Percentiles rank a stretch among this genome's conserved stretches.
These are phyloP conservation scores for Opeltia flavorubescens DNA, from an alignment of 495 filamentous ascomycete species.

Conservation along the genomic window DNA sequence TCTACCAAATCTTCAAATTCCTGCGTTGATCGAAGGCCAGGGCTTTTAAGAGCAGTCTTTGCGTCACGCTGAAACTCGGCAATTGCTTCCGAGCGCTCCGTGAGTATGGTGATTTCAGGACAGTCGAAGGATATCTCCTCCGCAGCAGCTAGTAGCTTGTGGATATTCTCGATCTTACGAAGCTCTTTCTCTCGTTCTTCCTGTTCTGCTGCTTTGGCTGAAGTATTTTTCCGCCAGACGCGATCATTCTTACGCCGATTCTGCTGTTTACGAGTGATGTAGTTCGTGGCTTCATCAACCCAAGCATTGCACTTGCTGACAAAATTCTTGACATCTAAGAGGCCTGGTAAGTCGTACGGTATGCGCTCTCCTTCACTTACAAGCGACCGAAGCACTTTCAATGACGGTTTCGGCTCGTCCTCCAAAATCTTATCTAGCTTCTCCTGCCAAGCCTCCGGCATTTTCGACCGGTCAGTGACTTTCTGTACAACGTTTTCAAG, in stretches of 20 bases:
- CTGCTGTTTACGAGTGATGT: conserved; percentile 95
- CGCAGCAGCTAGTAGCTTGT: conserved; percentile 68
- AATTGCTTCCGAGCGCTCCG: conserved; percentile 79
- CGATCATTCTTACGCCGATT: conserved; percentile 96
- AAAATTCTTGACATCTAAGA: conserved; percentile 71
- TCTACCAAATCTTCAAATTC: conserved; percentile 86
- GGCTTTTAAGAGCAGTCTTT: conserved; percentile 48
- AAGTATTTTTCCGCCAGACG: conserved; percentile 62
- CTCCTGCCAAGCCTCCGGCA: conserved; percentile 81
- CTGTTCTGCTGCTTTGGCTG: conserved; percentile 62
- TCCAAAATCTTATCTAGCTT: conserved; percentile 77
- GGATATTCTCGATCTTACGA: conserved; percentile 80
- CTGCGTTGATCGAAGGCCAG: conserved; percentile 43
- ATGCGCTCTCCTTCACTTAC: conserved; percentile 94
- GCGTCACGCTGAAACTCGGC: conserved; percentile 73
- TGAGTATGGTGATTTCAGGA: conserved; percentile 75
- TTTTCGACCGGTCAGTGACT: conserved; percentile 69
- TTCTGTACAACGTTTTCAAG: conserved; percentile 54
- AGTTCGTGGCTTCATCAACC: conserved; percentile 95
- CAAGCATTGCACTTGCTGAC: conserved; percentile 94
- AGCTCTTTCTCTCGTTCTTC: conserved; percentile 83
- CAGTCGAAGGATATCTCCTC: conserved; percentile 89
- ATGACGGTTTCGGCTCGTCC: conserved; percentile 65
- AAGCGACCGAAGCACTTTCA: conserved; percentile 74
- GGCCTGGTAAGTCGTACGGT: conserved; percentile 75